Evolutionary conservation across 2,329 filamentous ascomycete genomes (phyloP), one percentile per base, ranked within the genome.

Genomic region (Ophiosphaerella herpotricha): DNA sequence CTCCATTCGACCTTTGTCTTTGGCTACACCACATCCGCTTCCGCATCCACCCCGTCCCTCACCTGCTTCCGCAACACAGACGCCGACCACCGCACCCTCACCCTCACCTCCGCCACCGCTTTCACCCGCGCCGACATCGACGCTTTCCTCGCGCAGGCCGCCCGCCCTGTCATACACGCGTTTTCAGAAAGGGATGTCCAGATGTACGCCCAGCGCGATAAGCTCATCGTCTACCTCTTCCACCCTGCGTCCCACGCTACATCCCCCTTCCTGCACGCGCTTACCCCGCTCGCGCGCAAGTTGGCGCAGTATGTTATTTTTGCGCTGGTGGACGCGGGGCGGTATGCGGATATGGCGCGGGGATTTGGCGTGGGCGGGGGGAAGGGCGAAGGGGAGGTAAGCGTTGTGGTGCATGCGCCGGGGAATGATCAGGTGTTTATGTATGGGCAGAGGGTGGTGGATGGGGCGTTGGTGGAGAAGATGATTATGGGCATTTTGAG

Each of bases 191-290:
- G 52, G 24, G 52, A 51, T n/a, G 52, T 62, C 12, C 58, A 61
- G 11, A 29, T 34, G 11, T 66, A 55, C 34, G 57, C 63, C 58
- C 43, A 66, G 57, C 48, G 43, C 16, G 50, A 41, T 21, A 65
- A 64, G 54, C 54, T 64, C 14, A 51, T 57, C 4, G 41, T 48
- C 16, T 65, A 65, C 48, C 51, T 64, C 37, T 65, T 65, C 54
- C 43, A 40, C 12, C 9, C 45, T 5, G 50, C 40, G 1, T 44
- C 54, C 2, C 39, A 49, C 9, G 39, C 53, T 6, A 37, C 42
- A n/a, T 44, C 18, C 2, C n/a, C n/a, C 0, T 12, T 60, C 12
- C 54, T 56, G n/a, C 51, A 39, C 18, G 49, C 52, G 16, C 52
- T 66, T 14, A 64, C 61, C 5, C 48, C 56, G 2, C 6, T 62